A percentile compares a stretch with the other conserved stretches of the same genome.
Evolutionary conservation across 768 basidiomycete genomes (phyloP).

Genomic region (Hemileccinum rubropunctum): DNA sequence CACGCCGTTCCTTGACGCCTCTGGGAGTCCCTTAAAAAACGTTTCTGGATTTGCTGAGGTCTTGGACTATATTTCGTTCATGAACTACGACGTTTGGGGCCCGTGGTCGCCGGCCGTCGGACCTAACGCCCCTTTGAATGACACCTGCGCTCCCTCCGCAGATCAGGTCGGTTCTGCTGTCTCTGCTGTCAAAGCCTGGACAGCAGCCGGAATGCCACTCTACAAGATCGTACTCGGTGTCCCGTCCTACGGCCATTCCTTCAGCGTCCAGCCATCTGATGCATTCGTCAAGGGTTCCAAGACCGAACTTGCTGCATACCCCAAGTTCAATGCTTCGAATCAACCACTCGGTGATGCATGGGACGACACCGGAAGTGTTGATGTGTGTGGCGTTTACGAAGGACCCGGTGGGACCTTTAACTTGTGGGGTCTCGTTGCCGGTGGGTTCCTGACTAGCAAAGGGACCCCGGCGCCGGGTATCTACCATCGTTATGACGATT

Average conservation of each 20-base stretch:
- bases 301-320: conserved; percentile 43
- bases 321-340: conserved; percentile 43
- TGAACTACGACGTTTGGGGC: conserved; percentile 67
- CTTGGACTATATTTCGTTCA: conserved; percentile 62
- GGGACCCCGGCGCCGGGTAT: conserved; percentile 42
- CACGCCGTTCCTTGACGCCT: conserved; percentile 58
- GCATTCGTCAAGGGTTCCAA: conserved; percentile 36
- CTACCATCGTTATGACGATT: conserved; percentile 55
- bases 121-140: conserved; percentile 78
- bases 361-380: conserved; percentile 45
- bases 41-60: conserved; percentile 72
- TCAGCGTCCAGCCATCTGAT: conserved; percentile 35
- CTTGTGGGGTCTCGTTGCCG: conserved; percentile 58
- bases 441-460: conserved; percentile 45
- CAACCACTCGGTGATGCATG: conserved; percentile 56
- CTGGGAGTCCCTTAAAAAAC: conserved; percentile 60
- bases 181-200: conserved; percentile 72
- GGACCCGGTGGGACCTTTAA: conserved; percentile 52
- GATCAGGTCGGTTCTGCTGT: conserved; percentile 72
- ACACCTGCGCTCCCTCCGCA: conserved; percentile 61
- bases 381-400: conserved; percentile 52
- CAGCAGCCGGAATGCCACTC: conserved; percentile 67
- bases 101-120: conserved; percentile 55
- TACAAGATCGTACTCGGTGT: conserved; percentile 75
- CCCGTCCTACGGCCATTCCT: conserved; percentile 81